These are phyloP conservation scores for Achaetomiella virescens DNA, from an alignment of 495 filamentous ascomycete genomes.

Conservation along the genomic window DNA sequence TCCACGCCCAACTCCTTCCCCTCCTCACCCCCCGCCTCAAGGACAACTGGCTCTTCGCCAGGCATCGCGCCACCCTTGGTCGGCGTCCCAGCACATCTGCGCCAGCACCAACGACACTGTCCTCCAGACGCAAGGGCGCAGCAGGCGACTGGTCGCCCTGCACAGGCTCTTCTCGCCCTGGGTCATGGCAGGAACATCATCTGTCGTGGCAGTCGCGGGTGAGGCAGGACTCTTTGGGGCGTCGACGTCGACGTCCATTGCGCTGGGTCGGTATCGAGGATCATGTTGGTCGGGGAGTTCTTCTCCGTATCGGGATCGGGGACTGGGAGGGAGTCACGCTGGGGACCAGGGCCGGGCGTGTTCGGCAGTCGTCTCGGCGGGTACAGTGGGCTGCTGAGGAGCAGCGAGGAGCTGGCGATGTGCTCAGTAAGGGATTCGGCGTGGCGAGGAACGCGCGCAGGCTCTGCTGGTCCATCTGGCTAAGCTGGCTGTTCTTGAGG, in stretches of 20 bases:
- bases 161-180: conserved; percentile 16
- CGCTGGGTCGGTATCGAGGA: neutral
- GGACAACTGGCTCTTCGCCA: conserved; percentile 7
- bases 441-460: conserved; percentile 32
- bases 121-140: conserved; percentile 8
- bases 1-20: conserved; percentile 21
- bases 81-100: conserved; percentile 13
- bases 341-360: conserved; percentile 9
- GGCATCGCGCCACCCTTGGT: conserved; percentile 4
- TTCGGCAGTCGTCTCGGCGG: neutral
- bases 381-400: neutral
- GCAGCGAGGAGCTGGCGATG: conserved; percentile 14
- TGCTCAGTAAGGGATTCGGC: conserved; percentile 21
- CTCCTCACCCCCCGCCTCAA: conserved; percentile 18
- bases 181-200: conserved; percentile 20
- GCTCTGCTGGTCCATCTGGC: conserved; percentile 27
- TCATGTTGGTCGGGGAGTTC: neutral
- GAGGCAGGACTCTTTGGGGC: conserved; percentile 21
- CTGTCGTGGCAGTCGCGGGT: conserved; percentile 21
- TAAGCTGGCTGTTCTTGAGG: conserved; percentile 16
- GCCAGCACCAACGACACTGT: neutral
- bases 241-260: conserved; percentile 1
- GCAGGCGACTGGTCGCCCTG: conserved; percentile 10
- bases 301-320: conserved; percentile 3
- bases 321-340: conserved; percentile 21